Evolutionary conservation across 1,284 basidiomycete species (phyloP).

Genomic region (Taiwanofungus camphoratus): DNA sequence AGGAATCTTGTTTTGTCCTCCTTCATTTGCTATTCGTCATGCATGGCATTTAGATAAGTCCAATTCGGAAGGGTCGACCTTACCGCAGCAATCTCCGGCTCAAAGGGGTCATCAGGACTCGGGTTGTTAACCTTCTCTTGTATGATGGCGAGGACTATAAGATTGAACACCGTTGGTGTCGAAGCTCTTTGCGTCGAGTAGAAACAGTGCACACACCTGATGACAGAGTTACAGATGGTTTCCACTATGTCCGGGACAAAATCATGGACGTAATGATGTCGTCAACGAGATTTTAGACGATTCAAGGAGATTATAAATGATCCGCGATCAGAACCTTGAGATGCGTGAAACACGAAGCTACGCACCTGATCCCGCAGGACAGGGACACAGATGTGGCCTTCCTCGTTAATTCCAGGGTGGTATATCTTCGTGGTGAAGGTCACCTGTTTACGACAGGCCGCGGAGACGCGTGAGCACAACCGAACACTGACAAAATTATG

Average conservation of each 20-base stretch:
- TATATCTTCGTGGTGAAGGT: conserved; percentile 86
- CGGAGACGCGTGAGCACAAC: conserved; percentile 1
- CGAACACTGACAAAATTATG: background rate
- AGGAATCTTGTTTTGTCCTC: conserved; percentile 67
- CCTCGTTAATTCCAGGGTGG: conserved; percentile 90
- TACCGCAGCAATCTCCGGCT: conserved; percentile 77
- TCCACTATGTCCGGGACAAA: conserved; percentile 58
- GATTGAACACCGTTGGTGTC: background rate
- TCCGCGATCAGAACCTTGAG: background rate
- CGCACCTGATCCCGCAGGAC: conserved; percentile 78
- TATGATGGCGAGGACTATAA: conserved; percentile 68
- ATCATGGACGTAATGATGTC: conserved; percentile 1
- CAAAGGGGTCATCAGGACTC: conserved; percentile 86
- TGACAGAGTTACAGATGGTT: conserved; percentile 76
- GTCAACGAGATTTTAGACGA: background rate
- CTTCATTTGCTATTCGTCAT: conserved; percentile 54
- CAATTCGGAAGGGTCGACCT: conserved; percentile 20
- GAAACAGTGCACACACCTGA: conserved; percentile 42
- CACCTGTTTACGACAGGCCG: conserved; percentile 43
- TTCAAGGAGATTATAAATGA: background rate
- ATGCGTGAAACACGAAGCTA: conserved; percentile 9
- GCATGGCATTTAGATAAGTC: background rate
- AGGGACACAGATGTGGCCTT: conserved; percentile 79
- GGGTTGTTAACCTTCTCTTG: conserved; percentile 87
- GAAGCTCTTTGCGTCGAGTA: background rate